Evolutionary conservation across 306 rosid genomes (phyloP).

Genomic region (Dryas octopetala): DNA sequence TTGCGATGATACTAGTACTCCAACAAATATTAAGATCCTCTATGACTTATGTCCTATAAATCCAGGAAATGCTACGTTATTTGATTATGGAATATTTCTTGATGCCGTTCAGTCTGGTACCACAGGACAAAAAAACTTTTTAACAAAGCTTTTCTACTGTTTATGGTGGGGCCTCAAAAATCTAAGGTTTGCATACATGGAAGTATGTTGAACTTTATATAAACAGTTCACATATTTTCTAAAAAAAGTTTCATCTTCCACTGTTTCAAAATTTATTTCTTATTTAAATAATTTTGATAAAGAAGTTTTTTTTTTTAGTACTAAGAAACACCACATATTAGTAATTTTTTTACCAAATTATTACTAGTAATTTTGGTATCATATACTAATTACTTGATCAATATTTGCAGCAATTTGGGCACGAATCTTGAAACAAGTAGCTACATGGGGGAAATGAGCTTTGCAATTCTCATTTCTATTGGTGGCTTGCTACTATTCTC

Average conservation of each 20-base stretch:
- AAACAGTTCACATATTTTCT: no score
- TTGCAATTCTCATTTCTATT: constrained; percentile 7
- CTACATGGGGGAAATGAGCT: constrained; percentile 22
- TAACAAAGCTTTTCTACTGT: constrained; percentile 21
- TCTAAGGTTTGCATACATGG: constrained; percentile 1
- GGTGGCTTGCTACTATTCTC: constrained; percentile 9
- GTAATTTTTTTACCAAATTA: no score
- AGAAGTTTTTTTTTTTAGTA: no score
- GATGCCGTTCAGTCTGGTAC: background rate
- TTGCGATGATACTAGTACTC: background rate
- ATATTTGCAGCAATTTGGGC: constrained; percentile 5
- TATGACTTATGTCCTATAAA: background rate
- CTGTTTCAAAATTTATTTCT: no score
- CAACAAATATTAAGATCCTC: background rate
- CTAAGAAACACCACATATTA: no score
- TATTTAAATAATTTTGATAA: no score
- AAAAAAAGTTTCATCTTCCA: no score
- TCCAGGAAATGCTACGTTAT: background rate
- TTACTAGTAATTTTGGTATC: no score
- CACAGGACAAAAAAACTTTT: background rate
- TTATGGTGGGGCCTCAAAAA: constrained; percentile 47
- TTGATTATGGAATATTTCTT: constrained; percentile 27
- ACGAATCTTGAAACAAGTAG: constrained; percentile 15
- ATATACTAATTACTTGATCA: background rate
- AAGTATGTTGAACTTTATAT: background rate